Evolutionary conservation across 345 rosid genomes (phyloP).

Genomic region (Salix suchowensis): DNA sequence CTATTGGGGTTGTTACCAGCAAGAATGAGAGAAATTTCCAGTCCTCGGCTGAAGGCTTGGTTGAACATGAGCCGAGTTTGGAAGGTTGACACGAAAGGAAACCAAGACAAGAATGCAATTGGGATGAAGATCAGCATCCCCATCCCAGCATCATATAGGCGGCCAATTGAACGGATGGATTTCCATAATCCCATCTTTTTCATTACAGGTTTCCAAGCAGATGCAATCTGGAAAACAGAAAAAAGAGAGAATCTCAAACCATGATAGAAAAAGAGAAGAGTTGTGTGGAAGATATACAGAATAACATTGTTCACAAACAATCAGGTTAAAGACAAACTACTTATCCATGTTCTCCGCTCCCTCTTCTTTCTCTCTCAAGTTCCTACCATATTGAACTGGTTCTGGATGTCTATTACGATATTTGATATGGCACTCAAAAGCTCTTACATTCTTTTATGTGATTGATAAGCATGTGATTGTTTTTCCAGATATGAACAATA

Average conservation of each 20-base stretch:
- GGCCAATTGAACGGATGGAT: slow-evolving; percentile 76
- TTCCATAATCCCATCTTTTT: slow-evolving; percentile 80
- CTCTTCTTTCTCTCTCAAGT: too few species aligned
- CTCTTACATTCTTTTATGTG: too few species aligned
- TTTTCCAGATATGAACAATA: too few species aligned
- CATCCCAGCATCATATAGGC: slow-evolving; percentile 88
- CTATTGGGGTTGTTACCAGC: slow-evolving; percentile 90
- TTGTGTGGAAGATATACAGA: too few species aligned
- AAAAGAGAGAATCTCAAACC: background rate
- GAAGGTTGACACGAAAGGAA: slow-evolving; percentile 94
- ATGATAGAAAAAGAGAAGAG: too few species aligned
- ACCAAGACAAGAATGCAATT: slow-evolving; percentile 81
- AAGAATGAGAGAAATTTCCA: slow-evolving; percentile 91
- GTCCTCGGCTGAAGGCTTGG: slow-evolving; percentile 92
- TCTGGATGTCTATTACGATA: too few species aligned
- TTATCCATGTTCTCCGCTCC: too few species aligned
- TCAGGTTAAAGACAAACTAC: too few species aligned
- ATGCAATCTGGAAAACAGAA: slow-evolving; percentile 59
- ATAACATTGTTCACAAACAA: too few species aligned
- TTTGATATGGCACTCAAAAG: too few species aligned
- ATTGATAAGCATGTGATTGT: too few species aligned
- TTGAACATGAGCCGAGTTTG: slow-evolving; percentile 97
- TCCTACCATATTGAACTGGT: too few species aligned
- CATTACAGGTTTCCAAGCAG: slow-evolving; percentile 86
- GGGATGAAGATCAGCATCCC: slow-evolving; percentile 92